Conservation (phyloP, 352 stramenopile species). For the Globisporangium rhizosaccharum region DNA sequence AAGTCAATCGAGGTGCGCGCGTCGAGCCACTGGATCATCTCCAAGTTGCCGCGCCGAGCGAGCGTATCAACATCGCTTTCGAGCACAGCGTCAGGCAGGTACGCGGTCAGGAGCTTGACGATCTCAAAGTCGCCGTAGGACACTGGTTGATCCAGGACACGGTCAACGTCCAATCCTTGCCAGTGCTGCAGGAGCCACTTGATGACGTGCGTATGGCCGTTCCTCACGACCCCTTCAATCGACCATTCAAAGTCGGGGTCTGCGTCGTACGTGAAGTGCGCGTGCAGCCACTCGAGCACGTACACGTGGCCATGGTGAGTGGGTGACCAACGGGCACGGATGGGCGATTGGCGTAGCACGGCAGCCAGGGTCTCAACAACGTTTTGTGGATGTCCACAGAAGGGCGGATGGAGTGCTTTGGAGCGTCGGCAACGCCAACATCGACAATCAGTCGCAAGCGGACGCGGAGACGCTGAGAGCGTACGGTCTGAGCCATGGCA, state of each 20-base stretch:
- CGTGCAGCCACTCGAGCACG: not conserved
- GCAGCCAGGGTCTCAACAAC: no score
- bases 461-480: no score
- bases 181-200: not conserved
- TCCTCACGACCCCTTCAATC: not conserved
- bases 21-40: not conserved
- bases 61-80: not conserved
- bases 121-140: not conserved
- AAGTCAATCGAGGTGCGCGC: not conserved
- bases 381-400: no score
- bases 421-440: no score
- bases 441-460: no score
- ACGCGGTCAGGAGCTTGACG: not conserved
- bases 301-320: not conserved
- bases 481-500: no score
- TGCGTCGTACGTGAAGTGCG: not conserved
- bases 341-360: no score
- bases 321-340: no score
- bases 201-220: not conserved
- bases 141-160: no score
- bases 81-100: not conserved
- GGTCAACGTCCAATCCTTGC: no score
- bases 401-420: no score
- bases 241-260: not conserved
- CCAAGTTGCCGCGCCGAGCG: not conserved